Evolutionary conservation across 164 flowering plant species (phyloP), one percentile per base, ranked within the genome.

Genomic region (Magnolia kwangsiensis): DNA sequence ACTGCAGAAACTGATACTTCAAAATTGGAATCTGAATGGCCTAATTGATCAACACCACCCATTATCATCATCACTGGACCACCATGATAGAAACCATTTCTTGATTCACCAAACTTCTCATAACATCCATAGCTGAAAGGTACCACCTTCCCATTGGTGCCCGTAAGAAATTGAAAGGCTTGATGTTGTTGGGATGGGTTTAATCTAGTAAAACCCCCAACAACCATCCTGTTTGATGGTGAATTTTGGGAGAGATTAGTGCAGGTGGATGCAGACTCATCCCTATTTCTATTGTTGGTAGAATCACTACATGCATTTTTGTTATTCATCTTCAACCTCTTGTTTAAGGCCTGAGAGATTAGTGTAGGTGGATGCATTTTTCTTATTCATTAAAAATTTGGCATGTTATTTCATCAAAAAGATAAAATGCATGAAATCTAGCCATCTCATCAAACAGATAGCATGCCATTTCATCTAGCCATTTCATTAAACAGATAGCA

Each of bases 241-340:
- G 83, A 83, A 69, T 75, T 81, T 69, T 86, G 90, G 23, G 89
- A 85, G 72, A 88, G 87, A 72, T 86, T 82, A 49, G 93, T 90
- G 77, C 83, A 75, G 7, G 93, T 81, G 27, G 93, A 90, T 24
- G 80, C 83, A 75, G 90, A 85, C 64, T 85, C 89, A 77, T 87
- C 87, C 23, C 80, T 74, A 76, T 61, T 83, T 84, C 78, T 83
- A 13, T 83, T 79, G 64, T 74, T 80, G 21, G 88, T 81, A 74
- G 87, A 82, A 10, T 87, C 88, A 78, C 88, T 88, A 55, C 75
- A 75, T 49, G 83, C 85, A 78, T 83, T 84, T 76, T 75, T 72
- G 55, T 77, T 64, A 23, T 69, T 71, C 20, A 71, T 51, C 37
- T 80, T 72, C 69, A 72, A 49, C 69, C 19, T 68, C 51, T 71